Evolutionary conservation across 495 filamentous ascomycete species (phyloP).

Genomic region (Aspergillus bridgeri): DNA sequence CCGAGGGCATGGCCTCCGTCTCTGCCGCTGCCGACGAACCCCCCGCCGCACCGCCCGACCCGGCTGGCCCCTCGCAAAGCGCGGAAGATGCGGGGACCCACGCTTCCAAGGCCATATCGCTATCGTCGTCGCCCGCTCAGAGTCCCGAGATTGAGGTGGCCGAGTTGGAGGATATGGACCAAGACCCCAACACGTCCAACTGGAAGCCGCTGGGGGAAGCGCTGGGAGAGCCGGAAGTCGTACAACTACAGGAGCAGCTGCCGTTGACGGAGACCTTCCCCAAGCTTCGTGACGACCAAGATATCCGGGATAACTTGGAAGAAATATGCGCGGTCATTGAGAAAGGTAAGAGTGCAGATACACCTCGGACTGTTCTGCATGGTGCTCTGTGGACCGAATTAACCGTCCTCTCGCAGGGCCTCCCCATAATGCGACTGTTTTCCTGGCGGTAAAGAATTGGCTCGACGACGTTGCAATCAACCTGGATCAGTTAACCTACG

Average conservation of each 20-base stretch:
- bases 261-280: conserved; percentile 37
- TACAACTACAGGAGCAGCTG: conserved; percentile 31
- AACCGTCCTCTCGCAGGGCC: conserved; percentile 24
- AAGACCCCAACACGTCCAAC: conserved; percentile 41
- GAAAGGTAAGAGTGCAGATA: conserved; percentile 32
- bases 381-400: not conserved
- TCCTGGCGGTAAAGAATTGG: conserved; percentile 34
- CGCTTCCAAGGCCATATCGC: conserved; percentile 37
- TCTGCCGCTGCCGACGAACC: conserved; percentile 12
- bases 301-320: conserved; percentile 36
- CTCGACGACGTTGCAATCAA: conserved; percentile 30
- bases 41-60: conserved; percentile 12
- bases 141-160: conserved; percentile 55
- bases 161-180: conserved; percentile 53
- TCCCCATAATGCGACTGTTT: conserved; percentile 22
- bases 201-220: conserved; percentile 43
- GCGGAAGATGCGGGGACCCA: conserved; percentile 17
- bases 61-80: conserved; percentile 14
- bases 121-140: conserved; percentile 47
- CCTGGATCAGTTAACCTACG: conserved; percentile 28
- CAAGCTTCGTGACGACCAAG: conserved; percentile 21
- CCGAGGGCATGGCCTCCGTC: conserved; percentile 18
- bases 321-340: conserved; percentile 39
- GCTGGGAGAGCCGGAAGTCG: conserved; percentile 33
- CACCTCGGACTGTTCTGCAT: too few relatives aligned